A percentile compares a stretch with the other conserved stretches of the same genome.
These are phyloP conservation scores for Pelagophyceae sp. DNA, from an alignment of 352 stramenopile genomes.

Conservation along the genomic window DNA sequence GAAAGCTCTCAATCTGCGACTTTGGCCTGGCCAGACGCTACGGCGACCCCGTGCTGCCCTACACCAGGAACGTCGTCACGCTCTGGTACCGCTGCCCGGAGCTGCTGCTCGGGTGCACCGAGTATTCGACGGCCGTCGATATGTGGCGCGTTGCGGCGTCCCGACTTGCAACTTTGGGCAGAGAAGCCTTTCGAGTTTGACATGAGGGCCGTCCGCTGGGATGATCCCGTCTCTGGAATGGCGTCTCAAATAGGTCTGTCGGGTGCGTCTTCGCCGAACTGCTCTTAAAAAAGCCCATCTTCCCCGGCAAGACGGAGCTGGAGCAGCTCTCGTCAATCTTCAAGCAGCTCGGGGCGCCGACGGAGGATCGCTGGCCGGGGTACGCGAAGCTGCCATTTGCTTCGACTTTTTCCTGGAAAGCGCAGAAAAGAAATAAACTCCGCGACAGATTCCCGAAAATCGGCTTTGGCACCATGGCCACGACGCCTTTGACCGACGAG, in stretches of 20 bases:
- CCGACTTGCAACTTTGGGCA: no score
- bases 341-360: slow-evolving; percentile 74
- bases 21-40: slow-evolving; percentile 58
- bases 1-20: slow-evolving; percentile 62
- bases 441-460: neutral
- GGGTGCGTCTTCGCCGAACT: slow-evolving; percentile 97
- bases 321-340: slow-evolving; percentile 95
- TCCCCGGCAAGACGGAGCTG: slow-evolving; percentile 82
- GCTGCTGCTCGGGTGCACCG: slow-evolving; percentile 68
- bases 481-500: neutral
- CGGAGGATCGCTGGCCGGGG: slow-evolving; percentile 73
- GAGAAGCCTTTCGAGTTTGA: no score
- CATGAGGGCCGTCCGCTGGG: no score
- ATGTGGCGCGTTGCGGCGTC: slow-evolving; percentile 79
- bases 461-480: neutral
- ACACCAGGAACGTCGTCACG: slow-evolving; percentile 73
- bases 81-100: slow-evolving; percentile 86
- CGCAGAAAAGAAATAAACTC: slow-evolving; percentile 19
- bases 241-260: no score
- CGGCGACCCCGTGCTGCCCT: slow-evolving; percentile 30
- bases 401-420: slow-evolving; percentile 49
- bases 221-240: no score
- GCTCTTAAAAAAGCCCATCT: slow-evolving; percentile 72
- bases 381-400: slow-evolving; percentile 46
- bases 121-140: slow-evolving; percentile 78